Conservation (phyloP, 768 basidiomycete species). For the Boletus vermiculosoides region DNA sequence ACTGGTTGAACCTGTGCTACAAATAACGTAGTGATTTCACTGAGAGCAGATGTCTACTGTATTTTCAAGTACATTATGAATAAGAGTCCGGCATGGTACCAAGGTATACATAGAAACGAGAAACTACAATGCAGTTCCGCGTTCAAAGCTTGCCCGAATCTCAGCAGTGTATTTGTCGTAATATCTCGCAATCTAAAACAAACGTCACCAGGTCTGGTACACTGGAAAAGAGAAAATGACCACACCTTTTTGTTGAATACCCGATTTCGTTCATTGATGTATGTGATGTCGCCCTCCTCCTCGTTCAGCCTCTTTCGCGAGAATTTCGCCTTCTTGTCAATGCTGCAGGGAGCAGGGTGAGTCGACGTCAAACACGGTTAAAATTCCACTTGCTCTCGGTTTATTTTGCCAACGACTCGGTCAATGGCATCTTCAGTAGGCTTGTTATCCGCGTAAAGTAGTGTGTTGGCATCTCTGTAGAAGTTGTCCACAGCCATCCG, state of each 20-base stretch:
- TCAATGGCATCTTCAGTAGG: slow-evolving; percentile 96
- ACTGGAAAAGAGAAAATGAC: background rate
- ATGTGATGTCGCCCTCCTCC: slow-evolving; percentile 94
- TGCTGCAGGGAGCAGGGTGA: slow-evolving; percentile 41
- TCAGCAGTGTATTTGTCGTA: slow-evolving; percentile 97
- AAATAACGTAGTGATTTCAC: background rate
- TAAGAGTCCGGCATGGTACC: slow-evolving; percentile 4
- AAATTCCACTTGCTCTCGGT: slow-evolving; percentile 71
- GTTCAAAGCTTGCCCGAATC: slow-evolving; percentile 96
- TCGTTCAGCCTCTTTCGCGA: slow-evolving; percentile 89
- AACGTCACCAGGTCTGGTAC: background rate
- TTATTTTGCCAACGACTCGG: slow-evolving; percentile 86
- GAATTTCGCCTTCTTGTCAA: slow-evolving; percentile 88
- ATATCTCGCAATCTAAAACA: slow-evolving; percentile 78
- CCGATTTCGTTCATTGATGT: slow-evolving; percentile 97
- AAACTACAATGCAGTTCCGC: slow-evolving; percentile 84
- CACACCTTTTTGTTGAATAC: slow-evolving; percentile 96
- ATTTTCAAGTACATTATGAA: slow-evolving; percentile 13
- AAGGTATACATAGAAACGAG: slow-evolving; percentile 12
- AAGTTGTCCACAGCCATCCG: slow-evolving; percentile 73
- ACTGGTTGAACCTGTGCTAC: background rate
- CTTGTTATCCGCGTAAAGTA: slow-evolving; percentile 93
- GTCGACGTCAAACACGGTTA: background rate
- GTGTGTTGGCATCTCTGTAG: slow-evolving; percentile 90
- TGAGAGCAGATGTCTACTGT: background rate